Percentiles rank a stretch among this genome's conserved stretches.
These are phyloP conservation scores for Breviolum minutum DNA, from an alignment of 73 alveolate genomes.

Conservation along the genomic window DNA sequence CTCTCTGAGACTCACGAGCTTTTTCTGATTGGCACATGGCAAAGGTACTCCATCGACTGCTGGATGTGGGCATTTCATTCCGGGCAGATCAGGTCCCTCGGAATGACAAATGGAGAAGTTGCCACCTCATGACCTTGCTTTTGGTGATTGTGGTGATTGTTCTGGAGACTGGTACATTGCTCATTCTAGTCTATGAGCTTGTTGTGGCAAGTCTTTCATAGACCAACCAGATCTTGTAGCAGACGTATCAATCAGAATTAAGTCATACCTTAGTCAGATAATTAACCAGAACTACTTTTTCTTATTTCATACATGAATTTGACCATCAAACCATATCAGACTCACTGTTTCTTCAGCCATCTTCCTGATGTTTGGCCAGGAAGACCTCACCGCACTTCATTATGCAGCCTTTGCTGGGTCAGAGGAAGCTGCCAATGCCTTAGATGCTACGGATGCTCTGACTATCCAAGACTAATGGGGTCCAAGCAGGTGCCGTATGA, in stretches of 20 bases:
- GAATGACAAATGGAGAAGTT: not conserved
- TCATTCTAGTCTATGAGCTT: no score
- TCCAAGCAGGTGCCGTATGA: no score
- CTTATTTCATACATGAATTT: not conserved
- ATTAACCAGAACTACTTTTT: not conserved
- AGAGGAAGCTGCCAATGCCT: constrained; percentile 29
- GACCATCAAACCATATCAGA: not conserved
- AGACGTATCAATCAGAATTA: no score
- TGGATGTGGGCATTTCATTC: constrained; percentile 58
- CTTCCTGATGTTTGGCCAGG: constrained; percentile 14
- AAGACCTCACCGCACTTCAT: constrained; percentile 91
- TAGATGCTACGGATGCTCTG: not conserved
- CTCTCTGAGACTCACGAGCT: not conserved
- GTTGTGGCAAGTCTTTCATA: no score
- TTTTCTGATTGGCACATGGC: not conserved
- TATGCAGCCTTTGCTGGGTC: constrained; percentile 90
- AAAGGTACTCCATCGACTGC: constrained; percentile 82
- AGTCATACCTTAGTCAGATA: no score
- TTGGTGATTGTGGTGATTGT: no score
- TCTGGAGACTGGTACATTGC: no score
- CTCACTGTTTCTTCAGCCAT: not conserved
- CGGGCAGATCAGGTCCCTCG: constrained; percentile 42
- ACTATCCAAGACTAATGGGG: not conserved
- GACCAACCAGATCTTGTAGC: no score
- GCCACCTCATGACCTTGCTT: no score